Evolutionary conservation across 169 alveolate species (phyloP), one percentile per base, ranked within the genome.

Genomic region (Besnoitia besnoiti): DNA sequence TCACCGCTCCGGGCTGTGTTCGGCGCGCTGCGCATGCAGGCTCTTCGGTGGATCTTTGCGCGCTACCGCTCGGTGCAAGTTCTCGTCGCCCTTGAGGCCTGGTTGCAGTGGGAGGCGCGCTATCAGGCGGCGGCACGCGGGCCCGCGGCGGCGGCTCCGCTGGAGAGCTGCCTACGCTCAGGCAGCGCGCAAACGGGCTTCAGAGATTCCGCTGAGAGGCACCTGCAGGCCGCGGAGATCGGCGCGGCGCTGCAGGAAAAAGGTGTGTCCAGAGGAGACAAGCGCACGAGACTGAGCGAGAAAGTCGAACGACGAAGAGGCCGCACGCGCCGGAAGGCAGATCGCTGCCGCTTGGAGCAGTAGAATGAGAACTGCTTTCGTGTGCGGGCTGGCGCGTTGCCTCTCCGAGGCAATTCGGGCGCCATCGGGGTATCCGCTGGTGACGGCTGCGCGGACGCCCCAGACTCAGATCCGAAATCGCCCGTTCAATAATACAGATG

Each of bases 1-100:
- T n/a, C n/a, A n/a, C n/a, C n/a, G n/a, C n/a, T n/a, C n/a, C n/a
- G n/a, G n/a, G n/a, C n/a, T n/a, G n/a, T n/a, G n/a, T n/a, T n/a
- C n/a, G n/a, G n/a, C 80, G 14, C 47, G 3, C 44, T 67, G 39
- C 80, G 39, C 7, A 21, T 35, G 19, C 80, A 67, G 80, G 80
- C 80, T 1, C 80, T 67, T 16, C 80, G 80, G 80, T 67, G 80
- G 80, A 67, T 67, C 44, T 67, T 67, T 42, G 80, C 80, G 80
- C 80, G 80, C 2, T 67, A 67, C 80, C 80, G 80, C 44, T 67
- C 80, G 10, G 80, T 67, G 44, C 80, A n/a, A 35, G 80, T 67
- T 33, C 44, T 67, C 39, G 42, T 35, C 12, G 80, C 80, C 44
- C 80, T 67, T 42, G 80, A 67, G 80, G 39, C 47, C 80, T 67